Percentiles rank a stretch among this genome's conserved stretches.
phyloP scores from a whole-genome alignment of 306 rosid species.

The Trichosanthes truncata region DNA sequence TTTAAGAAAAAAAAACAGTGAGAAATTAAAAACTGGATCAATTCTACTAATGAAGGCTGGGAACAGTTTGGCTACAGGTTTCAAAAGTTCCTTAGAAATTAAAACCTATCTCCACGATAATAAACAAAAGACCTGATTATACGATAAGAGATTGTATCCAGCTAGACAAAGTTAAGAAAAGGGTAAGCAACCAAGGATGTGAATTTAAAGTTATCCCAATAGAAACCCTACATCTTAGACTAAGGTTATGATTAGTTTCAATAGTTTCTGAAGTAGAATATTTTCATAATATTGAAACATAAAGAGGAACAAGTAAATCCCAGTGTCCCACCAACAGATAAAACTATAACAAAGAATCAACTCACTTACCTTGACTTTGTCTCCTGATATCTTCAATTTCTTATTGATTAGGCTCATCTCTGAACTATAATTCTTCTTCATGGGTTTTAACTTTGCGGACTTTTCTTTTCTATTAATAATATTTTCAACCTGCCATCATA shows the following conservation, averaged over 20 bases:
- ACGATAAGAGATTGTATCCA: neutral
- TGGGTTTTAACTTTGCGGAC: conserved; percentile 45
- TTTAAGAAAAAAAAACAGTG: neutral
- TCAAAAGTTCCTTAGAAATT: neutral
- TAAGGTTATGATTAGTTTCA: neutral
- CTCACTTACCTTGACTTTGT: conserved; percentile 59
- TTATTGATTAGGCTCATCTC: conserved; percentile 44
- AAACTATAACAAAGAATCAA: conserved; percentile 11
- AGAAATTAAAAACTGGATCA: neutral
- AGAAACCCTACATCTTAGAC: neutral
- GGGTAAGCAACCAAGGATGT: neutral
- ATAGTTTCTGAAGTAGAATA: neutral
- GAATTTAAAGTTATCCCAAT: neutral
- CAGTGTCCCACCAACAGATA: neutral
- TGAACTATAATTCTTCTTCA: conserved; percentile 46
- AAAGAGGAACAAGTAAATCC: neutral
- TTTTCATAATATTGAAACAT: neutral
- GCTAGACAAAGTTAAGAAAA: neutral
- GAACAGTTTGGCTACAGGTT: neutral
- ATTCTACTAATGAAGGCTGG: neutral
- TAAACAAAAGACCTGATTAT: neutral
- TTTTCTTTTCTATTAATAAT: conserved; percentile 39
- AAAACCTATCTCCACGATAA: neutral
- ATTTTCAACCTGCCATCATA: conserved; percentile 56
- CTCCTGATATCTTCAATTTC: conserved; percentile 78